Conservation (phyloP, 2,329 filamentous ascomycete genomes). For the Pseudogymnoascus sp. region DNA sequence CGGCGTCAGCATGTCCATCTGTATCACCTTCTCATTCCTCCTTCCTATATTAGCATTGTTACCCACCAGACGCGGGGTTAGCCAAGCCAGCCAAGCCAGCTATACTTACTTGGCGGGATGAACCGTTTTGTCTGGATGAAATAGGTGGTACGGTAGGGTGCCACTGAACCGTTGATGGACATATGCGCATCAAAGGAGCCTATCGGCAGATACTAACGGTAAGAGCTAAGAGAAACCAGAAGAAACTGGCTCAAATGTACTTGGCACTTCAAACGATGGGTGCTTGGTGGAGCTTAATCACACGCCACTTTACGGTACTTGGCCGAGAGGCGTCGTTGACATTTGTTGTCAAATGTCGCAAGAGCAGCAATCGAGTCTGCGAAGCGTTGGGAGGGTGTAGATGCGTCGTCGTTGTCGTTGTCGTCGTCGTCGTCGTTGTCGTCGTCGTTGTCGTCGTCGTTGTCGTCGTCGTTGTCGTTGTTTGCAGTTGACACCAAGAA, state of each 20-base stretch:
- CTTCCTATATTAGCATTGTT: not conserved
- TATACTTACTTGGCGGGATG: not conserved
- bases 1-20: not conserved
- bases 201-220: not conserved
- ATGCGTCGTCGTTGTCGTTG: not conserved
- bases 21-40: not conserved
- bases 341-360: not conserved
- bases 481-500: too few species aligned
- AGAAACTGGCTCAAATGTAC: not conserved
- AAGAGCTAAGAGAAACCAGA: not conserved
- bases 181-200: not conserved
- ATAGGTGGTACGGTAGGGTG: not conserved
- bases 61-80: not conserved
- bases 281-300: not conserved
- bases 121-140: not conserved
- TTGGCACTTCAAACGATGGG: not conserved
- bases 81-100: not conserved
- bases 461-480: too few species aligned
- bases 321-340: not conserved
- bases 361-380: not conserved
- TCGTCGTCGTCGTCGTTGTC: not conserved
- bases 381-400: not conserved
- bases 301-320: not conserved
- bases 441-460: too few species aligned
- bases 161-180: too few species aligned